Base-by-base conservation (phyloP, 148 eudicot species). In the Rhododendron vialii region DNA sequence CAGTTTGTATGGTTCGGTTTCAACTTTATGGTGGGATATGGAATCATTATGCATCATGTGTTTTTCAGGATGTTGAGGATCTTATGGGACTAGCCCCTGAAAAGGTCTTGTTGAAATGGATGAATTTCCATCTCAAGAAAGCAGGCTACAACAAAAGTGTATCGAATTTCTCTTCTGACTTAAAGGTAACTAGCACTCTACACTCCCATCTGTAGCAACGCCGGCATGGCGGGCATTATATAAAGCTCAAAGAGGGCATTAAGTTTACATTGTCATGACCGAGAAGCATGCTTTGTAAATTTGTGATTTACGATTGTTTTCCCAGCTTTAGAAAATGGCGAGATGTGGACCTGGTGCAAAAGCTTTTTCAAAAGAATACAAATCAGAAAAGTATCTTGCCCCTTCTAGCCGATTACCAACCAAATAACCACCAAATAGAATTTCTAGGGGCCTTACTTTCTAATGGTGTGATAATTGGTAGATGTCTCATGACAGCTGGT, bases 111-210 rank as follows among this genome's bases (percentile, higher is more conserved):
- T 86, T 93, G 77, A 95, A 92, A 89, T 93, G 98, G 98, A 95
- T 95, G 96, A 95, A 95, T 83, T 95, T 93, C 86, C 98, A 95
- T 26, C 88, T 95, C 85, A 93, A 93, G 93, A 95, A 95, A 91
- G 83, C 93, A 55, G 98, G 96, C 61, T 95, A 95, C 43, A 74
- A 82, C 28, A 95, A 93, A 88, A 88, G 90, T 51, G 98, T 95
- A 50, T 92, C 96, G 51, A 95, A 93, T 85, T 95, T 95, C 83
- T 92, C 96, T 30, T 86, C 96, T 6, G 98, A 95, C 93, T 82
- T 95, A 69, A 95, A 95, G 98, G 98, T 92, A 65, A 77, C 36
- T 80, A 86, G 87, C 75, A 28, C 75, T 69, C 36, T 57, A 86
- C 75, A 69, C 75, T 69, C 36, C 75, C 28, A 28, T 28, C 35